Evolutionary conservation across 2,329 filamentous ascomycete species (phyloP), one percentile per base, ranked within the genome.

Genomic region (Epichloe gansuensis): DNA sequence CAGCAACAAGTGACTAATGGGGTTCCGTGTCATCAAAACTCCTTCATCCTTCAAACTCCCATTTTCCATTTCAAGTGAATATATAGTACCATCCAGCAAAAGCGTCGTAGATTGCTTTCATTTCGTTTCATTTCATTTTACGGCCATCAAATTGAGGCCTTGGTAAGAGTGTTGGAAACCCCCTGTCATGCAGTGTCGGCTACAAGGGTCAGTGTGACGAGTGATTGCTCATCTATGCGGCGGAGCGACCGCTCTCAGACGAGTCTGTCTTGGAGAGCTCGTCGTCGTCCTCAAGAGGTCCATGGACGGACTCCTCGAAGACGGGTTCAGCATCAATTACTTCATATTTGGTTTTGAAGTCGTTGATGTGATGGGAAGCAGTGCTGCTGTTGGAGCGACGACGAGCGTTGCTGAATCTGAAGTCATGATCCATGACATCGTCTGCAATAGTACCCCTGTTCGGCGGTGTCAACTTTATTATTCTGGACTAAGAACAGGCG

Each of bases 331-430:
- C 77, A 62, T 97, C 93, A 66, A 89, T 78, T 61, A 87, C 76
- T 71, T 98, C 93, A 67, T 96, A 97, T 75, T 98, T 98, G 71
- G 91, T 95, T 79, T 93, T 94, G 75, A 95, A 88, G 67, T 91
- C 82, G 55, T 80, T 78, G 61, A 88, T 74, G 62, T 82, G 76
- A 63, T 82, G 78, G 52, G 81, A 83, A 61, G 85, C 78, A 63
- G 78, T 83, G 72, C 85, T 91, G 68, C 86, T 91, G 75, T 97
- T 97, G 72, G 88, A 94, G 69, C 88, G 90, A 68, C 91, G 93
- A 58, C 91, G 89, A 53, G 86, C 75, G 62, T 96, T 93, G 75
- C 77, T 79, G 65, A 94, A 83, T 65, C 83, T 90, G 75, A 93
- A 95, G 60, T 82, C 75, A 63, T 86, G 83, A 67, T 96, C 89